A percentile compares a stretch with the other conserved stretches of the same genome.
Conservation (phyloP, 192 early-diverging fungal genomes). For the Coemansia sp. region DNA sequence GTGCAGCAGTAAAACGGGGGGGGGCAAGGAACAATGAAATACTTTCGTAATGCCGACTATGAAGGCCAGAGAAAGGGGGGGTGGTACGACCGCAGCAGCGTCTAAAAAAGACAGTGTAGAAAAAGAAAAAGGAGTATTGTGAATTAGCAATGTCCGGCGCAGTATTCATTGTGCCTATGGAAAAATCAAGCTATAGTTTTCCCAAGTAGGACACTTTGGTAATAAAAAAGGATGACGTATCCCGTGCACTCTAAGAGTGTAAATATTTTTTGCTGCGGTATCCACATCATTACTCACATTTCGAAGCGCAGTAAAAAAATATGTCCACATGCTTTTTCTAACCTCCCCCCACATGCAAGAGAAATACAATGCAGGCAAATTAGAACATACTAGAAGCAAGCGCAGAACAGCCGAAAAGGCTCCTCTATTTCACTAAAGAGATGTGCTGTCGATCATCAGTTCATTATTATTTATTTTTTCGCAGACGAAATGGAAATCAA, state of each 20-base stretch:
- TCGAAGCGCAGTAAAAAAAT: not conserved
- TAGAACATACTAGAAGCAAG: conserved; percentile 1
- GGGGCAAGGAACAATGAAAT: not conserved
- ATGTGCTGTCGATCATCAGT: not conserved
- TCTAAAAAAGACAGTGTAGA: not conserved
- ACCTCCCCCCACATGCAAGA: not conserved
- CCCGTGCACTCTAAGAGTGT: not conserved
- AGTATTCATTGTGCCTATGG: not conserved
- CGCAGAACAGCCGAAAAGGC: not conserved
- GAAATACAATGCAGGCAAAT: not conserved
- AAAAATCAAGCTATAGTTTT: conserved; percentile 2
- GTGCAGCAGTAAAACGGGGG: not conserved
- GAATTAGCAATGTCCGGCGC: conserved; percentile 3
- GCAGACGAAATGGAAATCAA: conserved; percentile 5
- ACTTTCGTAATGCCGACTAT: not conserved
- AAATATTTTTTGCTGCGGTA: conserved; percentile 6
- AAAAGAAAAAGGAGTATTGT: not conserved
- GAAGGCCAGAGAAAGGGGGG: not conserved
- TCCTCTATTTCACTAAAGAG: not conserved
- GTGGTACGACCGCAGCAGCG: conserved; percentile 3
- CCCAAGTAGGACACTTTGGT: not conserved
- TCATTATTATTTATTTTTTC: not conserved
- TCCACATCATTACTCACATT: not conserved
- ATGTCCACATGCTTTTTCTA: not conserved
- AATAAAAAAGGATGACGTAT: not conserved